Evolutionary conservation across 768 basidiomycete genomes (phyloP), one percentile per base, ranked within the genome.

Genomic region (Cyclocybe aegerita): DNA sequence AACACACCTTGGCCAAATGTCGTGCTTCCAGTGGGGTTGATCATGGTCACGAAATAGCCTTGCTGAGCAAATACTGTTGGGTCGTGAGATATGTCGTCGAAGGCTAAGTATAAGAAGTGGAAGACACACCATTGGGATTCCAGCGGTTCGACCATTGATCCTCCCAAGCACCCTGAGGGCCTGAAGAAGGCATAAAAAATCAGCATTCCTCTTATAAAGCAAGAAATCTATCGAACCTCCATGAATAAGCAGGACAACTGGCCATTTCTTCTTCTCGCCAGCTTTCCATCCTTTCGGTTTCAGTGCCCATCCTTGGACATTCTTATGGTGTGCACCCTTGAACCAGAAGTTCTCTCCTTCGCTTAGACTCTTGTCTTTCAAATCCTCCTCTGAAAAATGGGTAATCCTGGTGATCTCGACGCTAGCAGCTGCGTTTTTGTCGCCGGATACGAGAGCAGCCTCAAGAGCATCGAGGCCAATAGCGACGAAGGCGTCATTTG

Each of bases 1-100:
- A 41, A 39, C 55, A 17, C 60, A 85, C 90, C 76, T 79, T 96
- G 93, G 3, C 93, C 94, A 58, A 94, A 97, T 0, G 90, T 86
- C 3, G 96, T 98, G 29, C 88, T 90, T 7, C 96, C 96, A 0
- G 94, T 96, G 2, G 96, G 96, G 64, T 98, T 98, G 59, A 97
- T 86, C 30, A 86, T 77, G 36, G 97, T 77, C 9, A 83, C 81
- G 59, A 96, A 85, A 68, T 98, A 99, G 0, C 96, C 93, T 63
- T 92, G 89, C 59, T 85, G 82, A 9, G 92, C 82, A 58, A 92
- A 95, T 8, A 88, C 84, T 88, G 49, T 5, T 34, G 49, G 50
- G 17, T 29, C 30, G 16, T 11, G 36, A 43, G 7, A 43, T 34
- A 30, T 23, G 40, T 33, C 17, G 30, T 47, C 37, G 37, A 37